Base-by-base conservation (phyloP, 306 rosid genomes). In the Cicer cuneatum region DNA sequence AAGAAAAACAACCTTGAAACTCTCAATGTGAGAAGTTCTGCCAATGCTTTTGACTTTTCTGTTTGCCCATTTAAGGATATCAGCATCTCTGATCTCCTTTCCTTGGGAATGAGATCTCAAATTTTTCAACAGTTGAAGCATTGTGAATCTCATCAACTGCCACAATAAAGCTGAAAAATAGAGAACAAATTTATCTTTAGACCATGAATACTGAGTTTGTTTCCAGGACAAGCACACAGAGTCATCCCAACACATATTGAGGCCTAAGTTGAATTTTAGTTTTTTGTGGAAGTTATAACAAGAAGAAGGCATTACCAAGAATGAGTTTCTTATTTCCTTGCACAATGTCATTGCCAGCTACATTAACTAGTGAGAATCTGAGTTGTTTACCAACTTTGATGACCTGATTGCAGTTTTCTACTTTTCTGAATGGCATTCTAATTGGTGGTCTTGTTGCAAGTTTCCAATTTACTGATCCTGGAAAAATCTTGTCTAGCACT, bases 311-410 rank as follows among this genome's bases (percentile, higher is more conserved):
- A 42, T 78, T 91, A 95, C 99, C 96, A 24, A 90, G 93, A 77
- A 95, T 86, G 66, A 95, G 99, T 84, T 95, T 95, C 88, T 95
- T 95, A 80, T 95, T 95, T 89, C 97, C 99, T 86, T 95, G 99
- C 63, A 95, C 99, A 38, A 95, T 85, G 82, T 95, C 99, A 76
- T 84, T 89, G 75, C 99, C 99, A 24, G 89, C 96, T 60, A 95
- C 86, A 75, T 95, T 95, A 76, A 95, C 98, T 18, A 95, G 84
- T 0, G 99, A 95, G 74, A 92, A 91, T 81, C 78, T 89, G 61
- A 95, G 77, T 57, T 87, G 90, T 79, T 78, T 87, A 67, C 90
- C 93, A 40, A 95, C 74, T 89, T 83, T 87, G 60, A 92, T 53
- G 73, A 90, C 93, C 82, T 95, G 98, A 75, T 95, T 95, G 90